These are phyloP conservation scores for Gossypium trilobum DNA, from an alignment of 441 rosid genomes.

Conservation along the genomic window DNA sequence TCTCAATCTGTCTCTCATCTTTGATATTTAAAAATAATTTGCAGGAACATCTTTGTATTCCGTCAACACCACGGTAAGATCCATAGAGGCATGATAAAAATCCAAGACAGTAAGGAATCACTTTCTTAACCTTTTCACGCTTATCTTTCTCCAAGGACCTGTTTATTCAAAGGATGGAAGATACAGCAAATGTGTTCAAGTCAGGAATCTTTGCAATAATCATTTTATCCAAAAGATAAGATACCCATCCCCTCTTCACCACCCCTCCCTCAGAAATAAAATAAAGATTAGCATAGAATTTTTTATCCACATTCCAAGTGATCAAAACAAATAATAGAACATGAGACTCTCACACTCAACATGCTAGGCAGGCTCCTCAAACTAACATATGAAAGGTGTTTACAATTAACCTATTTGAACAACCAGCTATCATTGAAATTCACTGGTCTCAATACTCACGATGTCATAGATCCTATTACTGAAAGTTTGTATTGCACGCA, in stretches of 20 bases:
- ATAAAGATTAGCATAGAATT: neutral
- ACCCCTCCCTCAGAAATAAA: neutral
- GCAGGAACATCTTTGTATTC: conserved; percentile 41
- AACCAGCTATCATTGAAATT: neutral
- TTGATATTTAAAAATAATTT: conserved; percentile 44
- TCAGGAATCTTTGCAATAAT: conserved; percentile 13
- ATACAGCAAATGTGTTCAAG: conserved; percentile 15
- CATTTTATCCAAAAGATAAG: conserved; percentile 11
- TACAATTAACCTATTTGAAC: neutral
- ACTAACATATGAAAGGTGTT: neutral
- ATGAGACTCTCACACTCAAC: conserved; percentile 2
- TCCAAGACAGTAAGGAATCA: conserved; percentile 70
- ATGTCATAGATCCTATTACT: neutral
- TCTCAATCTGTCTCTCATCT: conserved; percentile 31
- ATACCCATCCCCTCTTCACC: neutral
- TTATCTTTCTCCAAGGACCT: conserved; percentile 59
- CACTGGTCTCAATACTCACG: neutral
- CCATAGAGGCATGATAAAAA: conserved; percentile 72
- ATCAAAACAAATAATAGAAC: neutral
- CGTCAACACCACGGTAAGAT: conserved; percentile 30
- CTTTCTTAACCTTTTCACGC: conserved; percentile 52
- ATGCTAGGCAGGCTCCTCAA: neutral
- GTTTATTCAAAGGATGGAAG: conserved; percentile 23
- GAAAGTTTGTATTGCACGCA: neutral
- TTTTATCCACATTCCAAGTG: neutral